These are phyloP conservation scores for Phytophthora boehmeriae DNA, from an alignment of 352 stramenopile species.

Conservation along the genomic window DNA sequence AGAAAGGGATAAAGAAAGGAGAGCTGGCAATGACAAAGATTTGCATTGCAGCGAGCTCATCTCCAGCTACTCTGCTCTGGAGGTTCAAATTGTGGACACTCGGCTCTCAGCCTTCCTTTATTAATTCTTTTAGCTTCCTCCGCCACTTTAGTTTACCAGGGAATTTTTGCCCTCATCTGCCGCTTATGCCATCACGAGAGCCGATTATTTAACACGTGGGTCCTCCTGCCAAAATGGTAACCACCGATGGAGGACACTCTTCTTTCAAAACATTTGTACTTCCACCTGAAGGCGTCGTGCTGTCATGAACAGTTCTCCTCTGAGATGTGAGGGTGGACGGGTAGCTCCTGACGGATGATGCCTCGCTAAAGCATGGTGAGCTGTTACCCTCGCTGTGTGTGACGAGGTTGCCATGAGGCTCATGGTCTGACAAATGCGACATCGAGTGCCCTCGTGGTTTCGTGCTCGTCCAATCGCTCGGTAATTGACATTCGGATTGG, in stretches of 20 bases:
- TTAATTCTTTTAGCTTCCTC: neutral
- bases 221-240: conserved; percentile 15
- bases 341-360: conserved; percentile 20
- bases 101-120: neutral
- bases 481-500: conserved; percentile 37
- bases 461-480: conserved; percentile 41
- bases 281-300: conserved; percentile 17
- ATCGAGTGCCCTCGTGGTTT: conserved; percentile 56
- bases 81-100: neutral
- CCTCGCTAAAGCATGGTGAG: conserved; percentile 38
- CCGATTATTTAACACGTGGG: neutral
- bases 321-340: conserved; percentile 26
- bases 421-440: conserved; percentile 43
- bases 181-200: no score
- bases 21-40: neutral
- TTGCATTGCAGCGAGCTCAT: no score
- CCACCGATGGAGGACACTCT: conserved; percentile 6
- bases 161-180: neutral
- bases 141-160: neutral
- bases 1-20: neutral
- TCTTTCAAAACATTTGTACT: conserved; percentile 25
- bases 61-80: no score
- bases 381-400: conserved; percentile 51
- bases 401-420: conserved; percentile 29
- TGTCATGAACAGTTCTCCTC: conserved; percentile 39